Evolutionary conservation across 495 filamentous ascomycete species (phyloP), one percentile per base, ranked within the genome.

Genomic region (Tuber indicum): DNA sequence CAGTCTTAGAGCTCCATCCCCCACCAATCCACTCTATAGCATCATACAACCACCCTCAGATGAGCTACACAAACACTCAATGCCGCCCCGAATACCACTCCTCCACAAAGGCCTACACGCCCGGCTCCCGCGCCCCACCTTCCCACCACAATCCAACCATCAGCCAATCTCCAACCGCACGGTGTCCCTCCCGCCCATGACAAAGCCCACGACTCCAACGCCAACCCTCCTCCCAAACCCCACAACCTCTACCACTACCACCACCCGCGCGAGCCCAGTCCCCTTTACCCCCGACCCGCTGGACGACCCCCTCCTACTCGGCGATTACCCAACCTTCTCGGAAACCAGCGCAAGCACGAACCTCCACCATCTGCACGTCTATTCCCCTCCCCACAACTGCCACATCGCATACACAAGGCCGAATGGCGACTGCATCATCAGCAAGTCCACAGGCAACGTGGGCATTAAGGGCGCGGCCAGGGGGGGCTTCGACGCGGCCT

Each of bases 401-500:
- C 92, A 98, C 83, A 88, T 99, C 84, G 96, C 95, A 9, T 87
- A 97, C 78, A 92, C 92, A 52, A 89, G 89, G 80, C 94, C 94
- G 23, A 91, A 94, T 75, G 91, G 92, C 19, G 88, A 91, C 76
- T 87, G 92, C 3, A 84, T 97, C 43, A 85, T 99, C 79, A 92
- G 91, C 14, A 84, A 95, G 77, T 91, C 91, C 43, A 87, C 90
- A 62, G 96, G 96, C 21, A 92, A 96, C 73, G 87, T 99, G 45
- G 94, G 93, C 3, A 97, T 98, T 86, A 89, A 88, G 79, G 96
- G 98, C 85, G 86, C 88, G 1, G 87, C 88, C 36, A 90, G 96
- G 72, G 90, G 91, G 42, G 89, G 88, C 52, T 98, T 94, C 85
- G 96, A 99, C 85, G 90, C 96, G n/a, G 96, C 92, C 9, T 98